Percentiles rank a stretch among this genome's conserved stretches.
Conservation (phyloP, 306 rosid genomes). For the Corylus americana region DNA sequence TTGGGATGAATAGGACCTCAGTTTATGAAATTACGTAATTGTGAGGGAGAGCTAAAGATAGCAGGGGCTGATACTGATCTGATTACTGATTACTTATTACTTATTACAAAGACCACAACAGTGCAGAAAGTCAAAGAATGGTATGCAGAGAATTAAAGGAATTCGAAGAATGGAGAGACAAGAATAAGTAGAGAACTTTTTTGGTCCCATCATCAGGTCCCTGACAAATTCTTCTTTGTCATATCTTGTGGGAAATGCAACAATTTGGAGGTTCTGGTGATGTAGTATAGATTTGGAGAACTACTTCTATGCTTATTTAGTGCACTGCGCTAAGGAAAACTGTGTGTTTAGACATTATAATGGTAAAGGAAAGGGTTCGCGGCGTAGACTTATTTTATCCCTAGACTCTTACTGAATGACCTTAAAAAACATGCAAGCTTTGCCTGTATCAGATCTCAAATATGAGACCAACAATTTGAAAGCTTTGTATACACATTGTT, state of each 20-base stretch:
- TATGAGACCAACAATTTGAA: neutral
- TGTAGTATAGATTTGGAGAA: neutral
- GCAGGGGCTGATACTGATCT: neutral
- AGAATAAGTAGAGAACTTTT: neutral
- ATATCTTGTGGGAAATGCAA: neutral
- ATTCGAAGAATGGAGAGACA: neutral
- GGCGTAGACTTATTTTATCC: neutral
- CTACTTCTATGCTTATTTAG: neutral
- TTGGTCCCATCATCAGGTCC: neutral
- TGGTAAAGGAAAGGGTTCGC: neutral
- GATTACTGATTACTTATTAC: neutral
- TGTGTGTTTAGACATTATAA: neutral
- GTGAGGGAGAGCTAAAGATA: neutral
- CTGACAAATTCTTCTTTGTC: constrained; percentile 1
- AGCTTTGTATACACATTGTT: neutral
- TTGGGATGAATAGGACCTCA: neutral
- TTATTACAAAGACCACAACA: neutral
- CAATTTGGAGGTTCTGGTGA: neutral
- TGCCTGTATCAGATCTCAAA: neutral
- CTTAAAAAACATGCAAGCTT: neutral
- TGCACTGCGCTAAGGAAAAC: neutral
- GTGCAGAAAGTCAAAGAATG: neutral
- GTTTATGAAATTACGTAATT: neutral
- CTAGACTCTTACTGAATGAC: neutral
- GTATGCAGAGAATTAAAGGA: neutral